Conservation (phyloP, 2,329 filamentous ascomycete species). For the Microcyclosporella mali region DNA sequence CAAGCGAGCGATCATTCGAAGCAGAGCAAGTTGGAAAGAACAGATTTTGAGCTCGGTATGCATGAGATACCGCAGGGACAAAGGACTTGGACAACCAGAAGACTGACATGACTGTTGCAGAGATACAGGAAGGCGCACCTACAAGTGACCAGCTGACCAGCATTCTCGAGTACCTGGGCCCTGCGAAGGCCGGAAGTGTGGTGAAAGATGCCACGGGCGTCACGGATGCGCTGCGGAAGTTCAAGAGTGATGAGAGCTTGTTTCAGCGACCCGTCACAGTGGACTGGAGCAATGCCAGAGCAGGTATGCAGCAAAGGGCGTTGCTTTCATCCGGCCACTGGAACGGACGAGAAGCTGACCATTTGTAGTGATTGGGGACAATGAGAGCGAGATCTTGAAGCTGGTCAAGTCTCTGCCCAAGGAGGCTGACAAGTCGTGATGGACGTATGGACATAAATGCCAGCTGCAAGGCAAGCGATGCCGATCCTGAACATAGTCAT, state of each 20-base stretch:
- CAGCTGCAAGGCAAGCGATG: neutral
- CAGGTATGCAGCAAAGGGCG: slow-evolving; percentile 41
- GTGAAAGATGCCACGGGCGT: slow-evolving; percentile 68
- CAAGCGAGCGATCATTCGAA: slow-evolving; percentile 61
- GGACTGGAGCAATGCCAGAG: slow-evolving; percentile 90
- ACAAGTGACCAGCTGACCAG: slow-evolving; percentile 76
- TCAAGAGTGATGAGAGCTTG: slow-evolving; percentile 61
- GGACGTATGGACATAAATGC: neutral
- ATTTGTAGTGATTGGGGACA: slow-evolving; percentile 57
- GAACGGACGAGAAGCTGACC: neutral
- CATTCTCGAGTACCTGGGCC: slow-evolving; percentile 76
- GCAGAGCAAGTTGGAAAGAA: slow-evolving; percentile 54
- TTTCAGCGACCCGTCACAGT: slow-evolving; percentile 79
- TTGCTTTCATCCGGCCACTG: too few relatives aligned
- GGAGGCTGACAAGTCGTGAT: slow-evolving; percentile 27
- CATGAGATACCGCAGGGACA: slow-evolving; percentile 3
- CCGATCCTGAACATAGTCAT: too few relatives aligned
- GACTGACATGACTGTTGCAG: slow-evolving; percentile 28
- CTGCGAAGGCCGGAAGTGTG: slow-evolving; percentile 55
- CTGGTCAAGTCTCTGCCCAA: slow-evolving; percentile 59
- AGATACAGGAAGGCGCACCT: slow-evolving; percentile 72
- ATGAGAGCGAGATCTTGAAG: slow-evolving; percentile 83
- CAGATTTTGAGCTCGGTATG: slow-evolving; percentile 68
- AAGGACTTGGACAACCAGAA: neutral
- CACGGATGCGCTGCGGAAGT: slow-evolving; percentile 71